Conservation (phyloP, 306 rosid genomes). For the Citrullus colocynthis region DNA sequence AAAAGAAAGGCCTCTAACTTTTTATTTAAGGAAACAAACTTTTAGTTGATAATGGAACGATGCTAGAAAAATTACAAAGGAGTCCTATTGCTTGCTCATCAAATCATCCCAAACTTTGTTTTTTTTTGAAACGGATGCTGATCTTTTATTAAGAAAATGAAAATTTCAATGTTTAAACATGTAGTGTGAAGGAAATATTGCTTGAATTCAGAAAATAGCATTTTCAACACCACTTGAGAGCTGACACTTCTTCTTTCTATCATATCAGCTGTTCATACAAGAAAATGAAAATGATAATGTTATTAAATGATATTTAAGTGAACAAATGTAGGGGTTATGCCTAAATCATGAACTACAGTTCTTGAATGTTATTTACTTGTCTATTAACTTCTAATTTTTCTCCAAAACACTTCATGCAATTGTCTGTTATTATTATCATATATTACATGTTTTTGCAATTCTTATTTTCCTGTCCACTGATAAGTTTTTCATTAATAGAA, state of each 20-base stretch:
- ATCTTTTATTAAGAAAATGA: no score
- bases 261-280: neutral
- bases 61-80: neutral
- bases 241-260: neutral
- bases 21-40: neutral
- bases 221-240: neutral
- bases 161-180: neutral
- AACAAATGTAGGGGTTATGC: neutral
- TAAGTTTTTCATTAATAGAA: conserved; percentile 33
- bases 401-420: neutral
- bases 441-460: neutral
- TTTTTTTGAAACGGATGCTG: no score
- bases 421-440: neutral
- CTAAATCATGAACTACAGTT: neutral
- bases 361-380: neutral
- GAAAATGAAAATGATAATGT: neutral
- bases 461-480: neutral
- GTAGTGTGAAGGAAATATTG: neutral
- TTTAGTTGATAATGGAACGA: neutral
- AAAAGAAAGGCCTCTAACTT: neutral
- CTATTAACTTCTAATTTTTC: neutral
- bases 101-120: neutral
- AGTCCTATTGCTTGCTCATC: neutral
- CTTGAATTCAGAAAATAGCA: neutral
- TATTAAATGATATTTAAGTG: neutral